Evolutionary conservation across 202 grass and related monocot genomes (phyloP).

Genomic region (Brachypodium distachyon): DNA sequence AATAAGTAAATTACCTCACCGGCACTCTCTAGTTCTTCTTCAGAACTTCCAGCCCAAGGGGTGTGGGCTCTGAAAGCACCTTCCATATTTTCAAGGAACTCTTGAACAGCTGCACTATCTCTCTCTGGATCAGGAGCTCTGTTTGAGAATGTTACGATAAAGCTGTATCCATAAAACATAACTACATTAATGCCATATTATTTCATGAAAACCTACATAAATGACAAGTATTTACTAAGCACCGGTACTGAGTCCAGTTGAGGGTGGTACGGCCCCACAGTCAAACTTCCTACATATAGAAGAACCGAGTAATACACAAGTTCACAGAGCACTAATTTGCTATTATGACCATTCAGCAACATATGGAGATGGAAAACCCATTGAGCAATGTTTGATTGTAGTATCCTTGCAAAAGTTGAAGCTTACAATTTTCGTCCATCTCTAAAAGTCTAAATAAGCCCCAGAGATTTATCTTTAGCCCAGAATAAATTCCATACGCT

Average conservation of each 20-base stretch:
- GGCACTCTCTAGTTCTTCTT: constrained; percentile 97
- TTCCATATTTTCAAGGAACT: constrained; percentile 95
- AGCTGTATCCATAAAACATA: constrained; percentile 41
- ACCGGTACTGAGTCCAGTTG: neutral
- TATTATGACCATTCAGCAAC: neutral
- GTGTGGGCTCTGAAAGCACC: constrained; percentile 79
- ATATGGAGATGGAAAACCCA: neutral
- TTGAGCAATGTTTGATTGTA: neutral
- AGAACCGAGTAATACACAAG: neutral
- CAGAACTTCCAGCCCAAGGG: constrained; percentile 93
- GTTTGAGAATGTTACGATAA: constrained; percentile 87
- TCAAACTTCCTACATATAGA: neutral
- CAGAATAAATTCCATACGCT: neutral
- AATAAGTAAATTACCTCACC: constrained; percentile 69
- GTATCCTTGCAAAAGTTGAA: neutral
- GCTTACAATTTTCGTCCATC: neutral
- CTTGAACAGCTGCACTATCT: constrained; percentile 77
- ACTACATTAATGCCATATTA: constrained; percentile 5
- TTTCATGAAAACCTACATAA: neutral
- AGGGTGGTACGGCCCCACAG: neutral
- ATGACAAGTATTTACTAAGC: constrained; percentile 4
- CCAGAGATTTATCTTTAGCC: neutral
- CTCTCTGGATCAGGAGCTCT: constrained; percentile 86
- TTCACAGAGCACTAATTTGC: neutral
- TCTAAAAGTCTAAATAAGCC: neutral